A percentile compares a stretch with the other conserved stretches of the same genome.
Conservation (phyloP, 192 early-diverging fungal genomes). For the Dissophora globulifera region DNA sequence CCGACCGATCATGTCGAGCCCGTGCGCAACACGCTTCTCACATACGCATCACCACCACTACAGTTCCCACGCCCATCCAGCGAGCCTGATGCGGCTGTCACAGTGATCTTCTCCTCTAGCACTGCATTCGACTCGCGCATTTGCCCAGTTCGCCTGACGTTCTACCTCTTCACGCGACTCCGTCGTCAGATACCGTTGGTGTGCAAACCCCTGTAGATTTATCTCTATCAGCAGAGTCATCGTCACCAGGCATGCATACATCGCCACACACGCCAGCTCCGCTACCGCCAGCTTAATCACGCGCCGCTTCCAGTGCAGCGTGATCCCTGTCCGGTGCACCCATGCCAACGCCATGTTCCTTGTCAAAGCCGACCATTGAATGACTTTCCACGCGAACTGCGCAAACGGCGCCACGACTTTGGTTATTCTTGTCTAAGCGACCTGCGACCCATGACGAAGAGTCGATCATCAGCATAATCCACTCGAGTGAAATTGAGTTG, state of each 20-base stretch:
- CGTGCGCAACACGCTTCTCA: constrained; percentile 64
- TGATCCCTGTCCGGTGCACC: constrained; percentile 8
- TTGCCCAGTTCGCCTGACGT: constrained; percentile 54
- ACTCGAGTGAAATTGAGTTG: constrained; percentile 21
- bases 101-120: constrained; percentile 55
- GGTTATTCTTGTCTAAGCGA: constrained; percentile 18
- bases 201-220: constrained; percentile 78
- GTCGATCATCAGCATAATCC: constrained; percentile 18
- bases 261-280: constrained; percentile 55
- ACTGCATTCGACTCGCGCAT: constrained; percentile 48
- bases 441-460: constrained; percentile 24
- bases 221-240: constrained; percentile 83
- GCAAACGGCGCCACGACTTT: constrained; percentile 26
- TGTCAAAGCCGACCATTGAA: constrained; percentile 2
- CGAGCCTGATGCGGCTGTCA: constrained; percentile 26
- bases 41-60: constrained; percentile 42
- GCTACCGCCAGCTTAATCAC: constrained; percentile 59
- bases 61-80: constrained; percentile 54
- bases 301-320: constrained; percentile 30
- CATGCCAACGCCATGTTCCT: constrained; percentile 15
- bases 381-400: constrained; percentile 13
- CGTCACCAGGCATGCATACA: constrained; percentile 65
- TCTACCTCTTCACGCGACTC: constrained; percentile 60
- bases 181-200: constrained; percentile 69
- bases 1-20: constrained; percentile 87